phyloP scores from a whole-genome alignment of 331 rosid genomes.

The Pyrus hybrid region DNA sequence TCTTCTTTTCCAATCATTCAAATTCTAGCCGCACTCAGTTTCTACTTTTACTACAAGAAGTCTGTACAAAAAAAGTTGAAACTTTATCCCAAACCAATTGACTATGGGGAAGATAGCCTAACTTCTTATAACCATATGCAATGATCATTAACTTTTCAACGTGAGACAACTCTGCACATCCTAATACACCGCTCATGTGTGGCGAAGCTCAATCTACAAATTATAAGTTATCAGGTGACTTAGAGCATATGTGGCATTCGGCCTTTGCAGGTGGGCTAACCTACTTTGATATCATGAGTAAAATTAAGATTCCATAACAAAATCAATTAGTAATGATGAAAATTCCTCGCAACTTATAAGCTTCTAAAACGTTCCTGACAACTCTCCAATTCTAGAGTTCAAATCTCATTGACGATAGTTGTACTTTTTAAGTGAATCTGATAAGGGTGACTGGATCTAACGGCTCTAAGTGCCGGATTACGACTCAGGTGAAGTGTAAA shows the following conservation, averaged over 20 bases:
- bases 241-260: not conserved
- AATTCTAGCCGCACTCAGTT: not conserved
- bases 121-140: too few species aligned
- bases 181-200: not conserved
- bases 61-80: not conserved
- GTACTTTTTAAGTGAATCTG: not conserved
- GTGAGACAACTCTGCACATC: not conserved
- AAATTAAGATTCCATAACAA: not conserved
- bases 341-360: too few species aligned
- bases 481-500: too few species aligned
- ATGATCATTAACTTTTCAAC: not conserved
- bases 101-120: too few species aligned
- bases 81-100: not conserved
- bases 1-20: not conserved
- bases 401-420: not conserved
- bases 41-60: not conserved
- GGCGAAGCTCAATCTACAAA: not conserved
- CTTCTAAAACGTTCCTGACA: not conserved
- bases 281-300: too few species aligned
- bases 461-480: not conserved
- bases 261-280: rapidly evolving
- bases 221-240: too few species aligned
- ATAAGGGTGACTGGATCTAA: not conserved
- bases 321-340: not conserved
- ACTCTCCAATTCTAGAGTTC: not conserved